Evolutionary conservation across 306 rosid species (phyloP).

Genomic region (Astragalus membranaceus): DNA sequence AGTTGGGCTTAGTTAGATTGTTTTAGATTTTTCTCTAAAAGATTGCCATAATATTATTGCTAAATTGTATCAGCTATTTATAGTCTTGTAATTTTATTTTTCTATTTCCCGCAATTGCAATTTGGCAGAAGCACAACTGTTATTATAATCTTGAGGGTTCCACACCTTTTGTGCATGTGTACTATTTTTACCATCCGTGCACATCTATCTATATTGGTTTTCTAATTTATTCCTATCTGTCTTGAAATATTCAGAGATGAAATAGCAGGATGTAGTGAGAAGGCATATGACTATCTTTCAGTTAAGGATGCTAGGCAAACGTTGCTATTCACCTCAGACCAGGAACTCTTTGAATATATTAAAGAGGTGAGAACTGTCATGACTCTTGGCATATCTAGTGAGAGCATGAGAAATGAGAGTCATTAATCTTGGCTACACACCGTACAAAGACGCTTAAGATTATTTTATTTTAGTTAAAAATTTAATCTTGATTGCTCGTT

Average conservation of each 20-base stretch:
- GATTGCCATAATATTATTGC: neutral
- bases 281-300: constrained; percentile 86
- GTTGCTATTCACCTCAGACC: constrained; percentile 62
- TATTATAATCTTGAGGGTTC: neutral
- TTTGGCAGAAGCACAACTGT: neutral
- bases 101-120: neutral
- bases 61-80: neutral
- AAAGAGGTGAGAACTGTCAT: constrained; percentile 48
- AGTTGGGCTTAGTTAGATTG: neutral
- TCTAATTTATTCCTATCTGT: constrained; percentile 17
- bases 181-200: neutral
- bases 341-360: constrained; percentile 62
- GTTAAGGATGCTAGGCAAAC: constrained; percentile 68
- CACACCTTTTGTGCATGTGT: neutral
- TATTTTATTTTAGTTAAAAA: neutral
- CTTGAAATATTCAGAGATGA: constrained; percentile 63
- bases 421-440: neutral
- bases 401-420: neutral
- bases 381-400: neutral
- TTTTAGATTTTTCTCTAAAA: neutral
- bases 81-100: neutral
- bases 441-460: neutral
- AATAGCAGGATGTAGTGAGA: constrained; percentile 97
- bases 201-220: neutral
- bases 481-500: neutral